These are phyloP conservation scores for Thielaviopsis punctulata DNA, from an alignment of 2,329 filamentous ascomycete genomes.

Conservation along the genomic window DNA sequence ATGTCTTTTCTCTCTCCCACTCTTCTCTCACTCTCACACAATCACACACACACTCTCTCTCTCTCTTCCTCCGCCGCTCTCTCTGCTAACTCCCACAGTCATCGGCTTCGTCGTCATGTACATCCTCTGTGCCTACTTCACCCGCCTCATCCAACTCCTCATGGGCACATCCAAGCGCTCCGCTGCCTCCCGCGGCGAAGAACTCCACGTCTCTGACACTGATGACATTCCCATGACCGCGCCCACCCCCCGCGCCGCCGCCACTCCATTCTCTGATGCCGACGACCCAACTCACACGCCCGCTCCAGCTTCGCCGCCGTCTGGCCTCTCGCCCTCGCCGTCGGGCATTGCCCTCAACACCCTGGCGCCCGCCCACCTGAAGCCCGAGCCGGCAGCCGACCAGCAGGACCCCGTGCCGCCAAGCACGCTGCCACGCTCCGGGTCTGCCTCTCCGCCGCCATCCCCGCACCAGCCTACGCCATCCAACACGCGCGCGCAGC, in stretches of 20 bases:
- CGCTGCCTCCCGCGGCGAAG: conserved; percentile 32
- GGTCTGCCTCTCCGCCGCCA: conserved; percentile 25
- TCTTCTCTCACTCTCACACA: not conserved
- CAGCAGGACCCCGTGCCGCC: not conserved
- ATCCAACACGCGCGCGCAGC: conserved; percentile 24
- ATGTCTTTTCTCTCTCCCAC: conserved; percentile 14
- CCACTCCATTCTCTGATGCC: conserved; percentile 14
- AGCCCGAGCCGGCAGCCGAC: not conserved
- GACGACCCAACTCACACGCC: conserved; percentile 1
- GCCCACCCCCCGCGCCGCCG: conserved; percentile 11
- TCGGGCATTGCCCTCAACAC: conserved; percentile 15
- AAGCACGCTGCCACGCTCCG: conserved; percentile 14
- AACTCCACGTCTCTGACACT: conserved; percentile 20
- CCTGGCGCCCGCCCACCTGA: conserved; percentile 16
- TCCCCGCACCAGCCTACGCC: too few relatives aligned
- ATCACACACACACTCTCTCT: not conserved
- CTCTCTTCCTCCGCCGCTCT: too few relatives aligned
- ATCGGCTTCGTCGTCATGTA: conserved; percentile 38
- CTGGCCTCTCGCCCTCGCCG: conserved; percentile 12
- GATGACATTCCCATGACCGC: conserved; percentile 31
- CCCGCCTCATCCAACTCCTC: conserved; percentile 33
- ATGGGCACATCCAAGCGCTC: conserved; percentile 35
- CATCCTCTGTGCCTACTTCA: conserved; percentile 34
- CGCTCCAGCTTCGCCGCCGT: conserved; percentile 3
- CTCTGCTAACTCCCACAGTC: conserved; percentile 20